Evolutionary conservation across 169 alveolate genomes (phyloP).

Genomic region (Cryptosporidium meleagridis): DNA sequence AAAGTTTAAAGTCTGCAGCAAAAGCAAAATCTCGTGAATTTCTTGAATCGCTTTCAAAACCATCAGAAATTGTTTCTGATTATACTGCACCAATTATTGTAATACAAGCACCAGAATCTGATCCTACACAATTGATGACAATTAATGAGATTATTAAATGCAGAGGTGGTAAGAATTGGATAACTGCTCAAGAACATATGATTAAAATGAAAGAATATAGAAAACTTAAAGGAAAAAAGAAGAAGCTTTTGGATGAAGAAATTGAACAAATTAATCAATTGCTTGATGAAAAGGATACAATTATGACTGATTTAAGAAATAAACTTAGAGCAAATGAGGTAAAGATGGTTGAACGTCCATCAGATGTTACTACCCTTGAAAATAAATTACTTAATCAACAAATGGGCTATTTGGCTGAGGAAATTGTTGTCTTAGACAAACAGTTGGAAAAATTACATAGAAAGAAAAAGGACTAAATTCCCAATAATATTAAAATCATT

Average conservation of each 20-base stretch:
- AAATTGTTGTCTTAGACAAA: constrained; percentile 39
- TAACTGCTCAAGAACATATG: constrained; percentile 40
- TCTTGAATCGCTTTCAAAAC: constrained; percentile 54
- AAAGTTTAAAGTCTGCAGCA: constrained; percentile 20
- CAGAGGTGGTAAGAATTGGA: constrained; percentile 64
- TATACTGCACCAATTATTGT: constrained; percentile 73
- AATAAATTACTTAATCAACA: constrained; percentile 58
- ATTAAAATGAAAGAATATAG: constrained; percentile 57
- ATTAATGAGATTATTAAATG: constrained; percentile 60
- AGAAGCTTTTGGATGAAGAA: constrained; percentile 30
- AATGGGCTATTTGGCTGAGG: constrained; percentile 69
- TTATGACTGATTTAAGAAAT: constrained; percentile 60
- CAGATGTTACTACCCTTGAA: constrained; percentile 59
- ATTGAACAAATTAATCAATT: constrained; percentile 19
- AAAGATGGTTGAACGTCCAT: constrained; percentile 50
- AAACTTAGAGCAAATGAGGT: constrained; percentile 29
- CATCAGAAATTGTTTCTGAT: constrained; percentile 59
- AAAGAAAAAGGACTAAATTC: not conserved
- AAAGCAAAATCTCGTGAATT: constrained; percentile 65
- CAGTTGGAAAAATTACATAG: constrained; percentile 50
- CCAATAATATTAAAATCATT: not conserved
- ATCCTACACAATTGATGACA: constrained; percentile 42
- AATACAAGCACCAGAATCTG: constrained; percentile 73
- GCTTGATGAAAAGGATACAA: constrained; percentile 55
- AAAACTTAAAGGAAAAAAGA: constrained; percentile 54